Evolutionary conservation across 2,329 filamentous ascomycete species (phyloP).

Genomic region (Nothopassalora personata): DNA sequence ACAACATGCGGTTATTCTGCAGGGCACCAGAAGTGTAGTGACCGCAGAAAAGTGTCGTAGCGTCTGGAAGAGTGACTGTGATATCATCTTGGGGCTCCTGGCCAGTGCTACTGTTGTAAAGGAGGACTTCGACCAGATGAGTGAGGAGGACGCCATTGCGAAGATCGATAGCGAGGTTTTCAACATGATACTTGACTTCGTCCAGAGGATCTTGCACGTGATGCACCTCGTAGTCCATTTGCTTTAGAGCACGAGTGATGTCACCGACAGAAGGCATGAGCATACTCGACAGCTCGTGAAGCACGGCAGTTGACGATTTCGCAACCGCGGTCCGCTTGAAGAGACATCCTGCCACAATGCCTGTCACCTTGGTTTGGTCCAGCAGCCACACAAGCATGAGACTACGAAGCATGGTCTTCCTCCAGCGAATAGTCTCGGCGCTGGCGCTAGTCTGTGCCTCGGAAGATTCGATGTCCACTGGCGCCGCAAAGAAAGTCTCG

Average conservation of each 20-base stretch:
- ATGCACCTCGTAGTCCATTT: slow-evolving; percentile 52
- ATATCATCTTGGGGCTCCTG: slow-evolving; percentile 17
- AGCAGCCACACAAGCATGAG: slow-evolving; percentile 57
- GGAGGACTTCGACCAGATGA: slow-evolving; percentile 54
- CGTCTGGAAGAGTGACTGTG: slow-evolving; percentile 43
- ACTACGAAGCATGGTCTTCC: slow-evolving; percentile 53
- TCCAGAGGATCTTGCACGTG: slow-evolving; percentile 54
- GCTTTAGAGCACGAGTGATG: slow-evolving; percentile 49
- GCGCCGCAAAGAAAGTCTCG: slow-evolving; percentile 53
- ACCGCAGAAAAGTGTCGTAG: slow-evolving; percentile 39
- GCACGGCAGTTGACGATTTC: slow-evolving; percentile 53
- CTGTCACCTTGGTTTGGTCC: slow-evolving; percentile 47
- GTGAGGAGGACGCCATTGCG: slow-evolving; percentile 58
- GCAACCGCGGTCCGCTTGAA: slow-evolving; percentile 49
- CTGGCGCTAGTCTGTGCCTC: not conserved
- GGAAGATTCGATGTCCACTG: slow-evolving; percentile 47
- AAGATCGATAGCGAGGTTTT: slow-evolving; percentile 58
- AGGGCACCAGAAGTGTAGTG: slow-evolving; percentile 25
- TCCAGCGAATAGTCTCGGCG: slow-evolving; percentile 36
- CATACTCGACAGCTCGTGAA: slow-evolving; percentile 49
- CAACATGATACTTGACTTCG: slow-evolving; percentile 54
- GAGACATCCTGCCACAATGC: slow-evolving; percentile 38
- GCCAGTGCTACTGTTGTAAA: slow-evolving; percentile 20
- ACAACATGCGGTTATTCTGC: slow-evolving; percentile 40
- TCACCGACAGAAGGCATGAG: slow-evolving; percentile 57